phyloP scores from a whole-genome alignment of 176 grass and related monocot species.

The Rhynchospora pubera region DNA sequence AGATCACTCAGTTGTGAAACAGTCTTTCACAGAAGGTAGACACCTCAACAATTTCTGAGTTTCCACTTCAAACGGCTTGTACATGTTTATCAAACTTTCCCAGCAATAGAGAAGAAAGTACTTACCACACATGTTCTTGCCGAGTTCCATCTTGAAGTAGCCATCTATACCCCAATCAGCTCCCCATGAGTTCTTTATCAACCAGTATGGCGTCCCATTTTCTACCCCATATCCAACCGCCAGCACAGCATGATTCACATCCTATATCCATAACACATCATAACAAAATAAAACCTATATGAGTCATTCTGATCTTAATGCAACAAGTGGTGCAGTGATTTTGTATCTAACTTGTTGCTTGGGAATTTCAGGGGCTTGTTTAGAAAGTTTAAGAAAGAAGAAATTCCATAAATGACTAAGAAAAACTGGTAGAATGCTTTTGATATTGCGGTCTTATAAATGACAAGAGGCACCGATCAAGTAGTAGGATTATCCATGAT shows the following conservation, averaged over 20 bases:
- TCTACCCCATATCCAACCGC: slow-evolving; percentile 95
- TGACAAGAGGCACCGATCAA: not conserved
- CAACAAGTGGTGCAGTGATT: not conserved
- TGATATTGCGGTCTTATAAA: not conserved
- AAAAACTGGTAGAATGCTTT: not conserved
- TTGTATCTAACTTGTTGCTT: not conserved
- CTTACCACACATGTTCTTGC: slow-evolving; percentile 99
- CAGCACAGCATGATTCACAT: slow-evolving; percentile 97
- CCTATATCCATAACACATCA: slow-evolving; percentile 33
- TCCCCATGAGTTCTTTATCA: slow-evolving; percentile 99
- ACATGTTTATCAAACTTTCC: not conserved
- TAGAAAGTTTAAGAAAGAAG: not conserved
- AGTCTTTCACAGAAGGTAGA: not conserved
- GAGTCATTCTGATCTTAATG: slow-evolving; percentile 1
- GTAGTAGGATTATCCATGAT: not conserved
- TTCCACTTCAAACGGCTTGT: not conserved
- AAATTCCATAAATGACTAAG: not conserved
- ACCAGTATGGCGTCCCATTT: slow-evolving; percentile 69
- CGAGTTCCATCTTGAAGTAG: slow-evolving; percentile 99
- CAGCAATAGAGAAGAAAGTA: not conserved
- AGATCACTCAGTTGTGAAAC: not conserved
- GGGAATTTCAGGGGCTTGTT: not conserved
- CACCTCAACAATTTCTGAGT: not conserved
- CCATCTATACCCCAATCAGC: slow-evolving; percentile 69
- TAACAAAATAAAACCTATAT: not conserved